Base-by-base conservation (phyloP, 306 rosid species). In the Boehmeria nivea region DNA sequence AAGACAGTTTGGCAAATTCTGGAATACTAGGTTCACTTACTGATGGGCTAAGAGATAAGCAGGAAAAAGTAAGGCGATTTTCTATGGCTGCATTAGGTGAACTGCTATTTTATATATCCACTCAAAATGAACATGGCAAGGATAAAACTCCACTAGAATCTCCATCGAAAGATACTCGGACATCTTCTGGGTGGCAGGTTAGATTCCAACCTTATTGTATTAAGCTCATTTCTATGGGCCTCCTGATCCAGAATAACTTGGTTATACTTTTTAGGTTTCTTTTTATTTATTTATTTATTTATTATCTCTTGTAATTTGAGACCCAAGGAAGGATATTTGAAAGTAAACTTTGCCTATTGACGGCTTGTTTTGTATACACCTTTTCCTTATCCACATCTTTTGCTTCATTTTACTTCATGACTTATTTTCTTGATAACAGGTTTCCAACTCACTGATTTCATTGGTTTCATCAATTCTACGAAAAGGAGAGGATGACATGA, bases 81-180 rank as follows among this genome's bases (percentile, higher is more conserved):
- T 91, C 95, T 36, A 91, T 91, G 96, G 99, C 99, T 66, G 95
- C 96, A 57, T 71, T 91, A 60, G 99, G 99, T 26, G 96, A 91
- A 78, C 77, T 91, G 77, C 66, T 91, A 51, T 87, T 91, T 76
- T 91, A 87, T 61, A 84, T 91, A 54, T 84, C 99, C 54, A 91
- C 95, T 59, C 95, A 85, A 81, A 79, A 63, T 72, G 95, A 83
- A 19, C 87, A 84, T 39, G 66, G 55, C 48, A 85, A 60, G 74
- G 91, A 87, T 23, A 79, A 76, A 70, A 74, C 50, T 74, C 87
- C 65, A 11, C 71, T 61, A 14, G 99, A 91, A 64, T 80, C 95
- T 67, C 96, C 96, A 52, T 78, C 82, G 3, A 87, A 91, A 72
- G 98, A 91, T 63, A 71, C 8, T 48, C 69, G 84, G 67, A 60